Base-by-base conservation (phyloP, 2,329 filamentous ascomycete species). In the Exophiala sp. region DNA sequence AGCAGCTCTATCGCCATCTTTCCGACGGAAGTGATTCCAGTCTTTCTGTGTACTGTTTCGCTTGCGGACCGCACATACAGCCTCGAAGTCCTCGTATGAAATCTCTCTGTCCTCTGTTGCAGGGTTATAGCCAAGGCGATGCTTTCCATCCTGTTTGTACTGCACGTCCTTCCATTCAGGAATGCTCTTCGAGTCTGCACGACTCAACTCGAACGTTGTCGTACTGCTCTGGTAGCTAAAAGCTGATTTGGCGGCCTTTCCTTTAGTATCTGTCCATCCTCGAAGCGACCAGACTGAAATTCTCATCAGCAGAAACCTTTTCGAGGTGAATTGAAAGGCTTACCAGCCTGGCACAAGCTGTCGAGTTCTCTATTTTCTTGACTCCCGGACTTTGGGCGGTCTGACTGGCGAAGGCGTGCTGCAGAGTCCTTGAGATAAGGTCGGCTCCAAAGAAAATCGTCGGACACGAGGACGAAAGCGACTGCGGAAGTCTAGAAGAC, bases 51-150 rank as follows among this genome's bases (percentile, higher is more conserved):
- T 16, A n/a, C 12, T 38, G 29, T 46, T 6, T 14, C 10, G 5
- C 12, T 36, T 20, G n/a, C 40, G 20, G 16, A 8, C 21, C 24
- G 49, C 41, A 14, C 33, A 14, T 11, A 47, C 42, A 6, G 49
- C 41, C 33, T 48, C 41, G 11, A 45, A 38, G 21, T 52, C 49
- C 36, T 52, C 49, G 20, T 38, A 42, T 9, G 12, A 47, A n/a
- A 52, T 38, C 18, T 45, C 24, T 20, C 21, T 45, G 10, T 9
- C 24, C 21, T 47, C 42, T n/a, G 11, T 40, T 18, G 41, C 49
- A 4, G 49, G 49, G 21, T 52, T 52, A 34, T 52, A 52, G 3
- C 49, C 49, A 24, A 52, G 49, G 9, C 49, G 49, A 20, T 38
- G 41, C 33, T 32, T 35, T 9, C 49, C 49, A 18, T 52, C 49